Base-by-base conservation (phyloP, 2,329 filamentous ascomycete genomes). In the Pyrenochaeta sp. region DNA sequence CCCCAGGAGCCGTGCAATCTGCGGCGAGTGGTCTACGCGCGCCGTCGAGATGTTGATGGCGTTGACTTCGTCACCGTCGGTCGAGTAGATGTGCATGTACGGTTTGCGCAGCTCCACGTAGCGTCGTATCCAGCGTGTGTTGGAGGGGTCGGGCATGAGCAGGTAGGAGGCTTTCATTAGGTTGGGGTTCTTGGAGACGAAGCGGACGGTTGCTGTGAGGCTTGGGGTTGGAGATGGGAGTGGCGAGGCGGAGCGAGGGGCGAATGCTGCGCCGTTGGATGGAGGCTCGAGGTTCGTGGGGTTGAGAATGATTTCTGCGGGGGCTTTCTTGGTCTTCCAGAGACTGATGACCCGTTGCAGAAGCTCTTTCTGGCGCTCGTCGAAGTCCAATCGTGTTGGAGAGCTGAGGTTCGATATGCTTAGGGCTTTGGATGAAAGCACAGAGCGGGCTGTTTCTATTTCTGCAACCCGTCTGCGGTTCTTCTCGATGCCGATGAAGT, bases 31-130 rank as follows among this genome's bases (percentile, higher is more conserved):
- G 67, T 99, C 94, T 8, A 99, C 86, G n/a, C 92, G 83, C 6
- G 90, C 88, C 63, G 96, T 95, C 23, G 87, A 84, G 41, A 99
- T 78, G 65, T 93, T 95, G 59, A 97, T 89, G 7, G 94, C 86
- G 40, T 87, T 90, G 31, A 96, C 81, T 71, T 96, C 93, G 58
- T 97, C 94, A 13, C 93, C 92, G 27, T 95, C 89, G 0, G 86
- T 86, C 17, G 84, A 88, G 73, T 97, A 90, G 23, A 99, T 83
- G 70, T 97, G 91, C 39, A 99, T 79, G 67, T 97, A 99, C 0
- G 94, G 94, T 38, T 88, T 82, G 21, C 94, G 84, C 19, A 99
- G 81, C 73, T 99, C 94, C 35, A 96, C 90, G 65, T 96, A 97
- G 28, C 93, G 86, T 60, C 92, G 90, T 19, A 94, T 82, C 94